Evolutionary conservation across 306 rosid species (phyloP), one percentile per base, ranked within the genome.

Genomic region (Arachis hypogaea): DNA sequence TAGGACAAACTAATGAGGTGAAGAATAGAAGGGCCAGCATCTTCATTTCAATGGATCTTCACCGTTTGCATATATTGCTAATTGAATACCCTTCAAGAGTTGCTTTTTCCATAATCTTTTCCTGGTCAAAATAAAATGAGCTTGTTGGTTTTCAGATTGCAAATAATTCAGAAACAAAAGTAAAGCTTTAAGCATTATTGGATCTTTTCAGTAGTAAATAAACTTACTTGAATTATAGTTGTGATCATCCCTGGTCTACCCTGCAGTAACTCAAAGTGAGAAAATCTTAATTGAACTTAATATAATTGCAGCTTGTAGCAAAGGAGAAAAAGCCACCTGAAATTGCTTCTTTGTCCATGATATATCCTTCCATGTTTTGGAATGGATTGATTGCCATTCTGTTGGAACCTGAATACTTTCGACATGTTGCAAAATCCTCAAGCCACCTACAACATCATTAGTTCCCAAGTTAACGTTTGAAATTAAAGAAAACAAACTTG

Each of bases 161-260:
- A 71, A 10, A 7, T 36, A 56, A 63, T 45, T 18, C 11, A 65
- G 54, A 68, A 71, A 71, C 56, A 68, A 47, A 68, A 47, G 11
- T 58, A 9, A 66, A 42, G 61, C 68, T 73, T 60, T 10, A 38
- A 40, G 50, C 60, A 52, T 28, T 63, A 63, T 63, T 59, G 7
- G 44, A 71, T 50, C 29, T 42, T 29, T 7, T 2, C 68, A 66
- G 45, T n/a, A 68, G 69, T 9, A n/a, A 57, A 22, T n/a, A 40
- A 14, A 38, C 9, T 82, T 81, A 94, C 97, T 85, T 85, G 90
- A 68, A 94, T 84, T 49, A 71, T 11, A 80, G 78, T 63, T 7
- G 97, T 89, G 77, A 94, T 85, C 86, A 68, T 81, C 79, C 98
- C 97, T 70, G 98, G 88, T 73, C 83, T 81, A 22, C 74, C 89